Percentiles rank a stretch among this genome's conserved stretches.
Conservation (phyloP, 2,329 filamentous ascomycete species). For the Aphanoascus verrucosus region DNA sequence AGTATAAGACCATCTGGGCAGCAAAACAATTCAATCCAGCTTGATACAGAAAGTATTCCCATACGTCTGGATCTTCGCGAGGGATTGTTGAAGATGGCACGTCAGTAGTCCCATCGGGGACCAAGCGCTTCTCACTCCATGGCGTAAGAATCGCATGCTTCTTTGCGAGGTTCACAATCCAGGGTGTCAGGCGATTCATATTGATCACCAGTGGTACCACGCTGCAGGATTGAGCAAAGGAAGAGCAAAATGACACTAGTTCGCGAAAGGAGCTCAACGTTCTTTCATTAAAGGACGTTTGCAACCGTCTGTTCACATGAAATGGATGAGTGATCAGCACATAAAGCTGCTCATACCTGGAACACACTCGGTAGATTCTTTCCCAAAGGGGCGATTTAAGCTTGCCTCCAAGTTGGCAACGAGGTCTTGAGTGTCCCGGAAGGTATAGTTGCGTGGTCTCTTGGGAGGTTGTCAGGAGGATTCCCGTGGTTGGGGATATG, state of each 20-base stretch:
- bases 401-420: slow-evolving; percentile 14
- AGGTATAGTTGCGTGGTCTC: slow-evolving; percentile 61
- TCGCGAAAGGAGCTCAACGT: slow-evolving; percentile 16
- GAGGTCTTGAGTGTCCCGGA: slow-evolving; percentile 45
- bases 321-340: slow-evolving; percentile 49
- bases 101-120: slow-evolving; percentile 9
- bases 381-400: slow-evolving; percentile 41
- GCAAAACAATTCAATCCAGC: slow-evolving; percentile 61
- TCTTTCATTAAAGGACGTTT: slow-evolving; percentile 12
- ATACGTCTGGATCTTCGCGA: slow-evolving; percentile 36
- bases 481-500: slow-evolving; percentile 55
- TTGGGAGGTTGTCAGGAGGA: slow-evolving; percentile 61
- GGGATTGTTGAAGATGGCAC: neutral
- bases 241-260: slow-evolving; percentile 22
- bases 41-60: slow-evolving; percentile 57
- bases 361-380: slow-evolving; percentile 43
- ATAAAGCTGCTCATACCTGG: slow-evolving; percentile 56
- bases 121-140: slow-evolving; percentile 1
- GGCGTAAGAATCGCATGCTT: slow-evolving; percentile 28
- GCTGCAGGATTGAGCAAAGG: slow-evolving; percentile 11
- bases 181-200: slow-evolving; percentile 41
- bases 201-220: slow-evolving; percentile 10
- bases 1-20: slow-evolving; percentile 51
- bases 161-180: slow-evolving; percentile 46
- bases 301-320: slow-evolving; percentile 16